These are phyloP conservation scores for Globisporangium nagaii DNA, from an alignment of 352 stramenopile species.

Conservation along the genomic window DNA sequence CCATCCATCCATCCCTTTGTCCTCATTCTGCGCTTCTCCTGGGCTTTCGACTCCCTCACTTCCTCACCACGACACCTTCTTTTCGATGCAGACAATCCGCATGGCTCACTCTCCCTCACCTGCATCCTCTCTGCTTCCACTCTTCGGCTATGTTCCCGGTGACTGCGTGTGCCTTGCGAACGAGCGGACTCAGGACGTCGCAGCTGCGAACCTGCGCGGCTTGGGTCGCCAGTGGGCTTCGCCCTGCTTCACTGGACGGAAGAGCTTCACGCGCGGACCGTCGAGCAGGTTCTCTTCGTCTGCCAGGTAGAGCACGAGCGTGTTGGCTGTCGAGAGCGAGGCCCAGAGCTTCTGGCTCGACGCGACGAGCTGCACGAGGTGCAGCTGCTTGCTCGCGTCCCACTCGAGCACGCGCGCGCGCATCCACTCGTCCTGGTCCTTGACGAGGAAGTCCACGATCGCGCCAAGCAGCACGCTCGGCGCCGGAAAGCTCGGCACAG, in stretches of 20 bases:
- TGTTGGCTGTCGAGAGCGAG: slow-evolving; percentile 48
- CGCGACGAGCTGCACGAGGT: slow-evolving; percentile 59
- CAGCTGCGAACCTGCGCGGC: slow-evolving; percentile 46
- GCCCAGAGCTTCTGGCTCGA: slow-evolving; percentile 59
- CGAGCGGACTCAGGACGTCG: not conserved
- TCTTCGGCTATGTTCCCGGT: not conserved
- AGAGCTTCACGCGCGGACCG: slow-evolving; percentile 52
- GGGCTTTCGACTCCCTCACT: no score
- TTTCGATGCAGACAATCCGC: no score
- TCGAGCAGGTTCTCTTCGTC: slow-evolving; percentile 53
- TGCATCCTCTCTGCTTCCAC: not conserved
- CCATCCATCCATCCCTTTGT: no score
- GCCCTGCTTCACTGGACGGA: slow-evolving; percentile 54
- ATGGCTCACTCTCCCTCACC: not conserved
- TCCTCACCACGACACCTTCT: no score
- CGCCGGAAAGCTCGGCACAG: slow-evolving; percentile 50
- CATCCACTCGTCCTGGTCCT: slow-evolving; percentile 63
- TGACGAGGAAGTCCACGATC: slow-evolving; percentile 72
- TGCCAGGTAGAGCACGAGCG: slow-evolving; percentile 58
- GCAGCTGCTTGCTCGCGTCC: slow-evolving; percentile 54
- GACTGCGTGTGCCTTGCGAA: no score
- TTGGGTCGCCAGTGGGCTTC: slow-evolving; percentile 63
- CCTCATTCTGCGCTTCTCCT: no score
- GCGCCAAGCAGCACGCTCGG: slow-evolving; percentile 41
- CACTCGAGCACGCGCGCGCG: slow-evolving; percentile 67